Conservation (phyloP, 2,329 filamentous ascomycete genomes). For the Penicillium nordicum region DNA sequence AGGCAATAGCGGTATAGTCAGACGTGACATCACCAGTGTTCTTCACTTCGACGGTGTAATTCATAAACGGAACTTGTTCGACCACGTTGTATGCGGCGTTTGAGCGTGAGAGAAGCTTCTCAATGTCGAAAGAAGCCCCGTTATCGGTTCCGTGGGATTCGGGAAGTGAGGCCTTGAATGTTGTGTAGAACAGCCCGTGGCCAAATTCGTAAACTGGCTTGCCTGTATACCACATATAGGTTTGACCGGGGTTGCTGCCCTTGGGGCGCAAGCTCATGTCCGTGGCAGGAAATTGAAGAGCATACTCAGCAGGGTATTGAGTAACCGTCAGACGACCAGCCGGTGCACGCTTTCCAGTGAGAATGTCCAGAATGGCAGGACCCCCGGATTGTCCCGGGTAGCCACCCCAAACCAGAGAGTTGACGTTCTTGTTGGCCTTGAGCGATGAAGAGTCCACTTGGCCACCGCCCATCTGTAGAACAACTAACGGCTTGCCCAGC, state of each 20-base stretch:
- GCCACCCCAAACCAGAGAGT: constrained; percentile 44
- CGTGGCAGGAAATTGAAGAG: constrained; percentile 37
- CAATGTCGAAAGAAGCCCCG: constrained; percentile 32
- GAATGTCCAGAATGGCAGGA: constrained; percentile 40
- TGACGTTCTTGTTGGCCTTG: constrained; percentile 39
- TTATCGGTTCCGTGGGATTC: background rate
- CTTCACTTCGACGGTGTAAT: constrained; percentile 34
- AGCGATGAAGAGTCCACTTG: constrained; percentile 44
- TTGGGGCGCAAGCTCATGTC: constrained; percentile 44
- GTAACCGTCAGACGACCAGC: constrained; percentile 43
- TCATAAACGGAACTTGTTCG: constrained; percentile 39
- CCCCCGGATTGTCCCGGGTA: constrained; percentile 47
- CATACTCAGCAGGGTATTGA: constrained; percentile 44
- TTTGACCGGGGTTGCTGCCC: constrained; percentile 40
- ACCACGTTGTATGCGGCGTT: constrained; percentile 25
- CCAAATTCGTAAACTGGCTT: constrained; percentile 43
- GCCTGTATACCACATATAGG: constrained; percentile 46
- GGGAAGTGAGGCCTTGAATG: constrained; percentile 28
- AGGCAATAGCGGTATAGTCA: constrained; percentile 43
- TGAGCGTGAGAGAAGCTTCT: constrained; percentile 30
- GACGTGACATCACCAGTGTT: constrained; percentile 39
- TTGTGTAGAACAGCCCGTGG: constrained; percentile 46
- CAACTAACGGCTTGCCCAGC: constrained; percentile 40
- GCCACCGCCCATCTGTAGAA: constrained; percentile 45
- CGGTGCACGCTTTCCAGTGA: constrained; percentile 41